Evolutionary conservation across 768 basidiomycete genomes (phyloP).

Genomic region (Termitomyces sp.): DNA sequence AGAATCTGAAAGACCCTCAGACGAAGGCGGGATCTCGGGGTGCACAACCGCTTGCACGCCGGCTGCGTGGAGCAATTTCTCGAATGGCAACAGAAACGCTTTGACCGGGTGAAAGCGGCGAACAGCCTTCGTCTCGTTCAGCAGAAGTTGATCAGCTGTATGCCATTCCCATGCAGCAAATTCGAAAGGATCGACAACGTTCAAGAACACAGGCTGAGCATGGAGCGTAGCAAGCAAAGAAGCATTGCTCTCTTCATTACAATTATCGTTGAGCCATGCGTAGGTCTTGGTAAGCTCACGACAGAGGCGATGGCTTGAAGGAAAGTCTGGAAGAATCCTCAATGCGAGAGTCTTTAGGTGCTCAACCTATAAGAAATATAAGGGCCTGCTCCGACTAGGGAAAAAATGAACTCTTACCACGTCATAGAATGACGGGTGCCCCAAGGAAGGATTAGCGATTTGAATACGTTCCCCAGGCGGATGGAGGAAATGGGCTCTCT

Average conservation of each 20-base stretch:
- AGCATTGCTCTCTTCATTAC: conserved; percentile 10
- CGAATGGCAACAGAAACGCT: conserved; percentile 27
- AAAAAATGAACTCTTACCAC: conserved; percentile 31
- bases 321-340: conserved; percentile 19
- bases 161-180: conserved; percentile 33
- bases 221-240: conserved; percentile 14
- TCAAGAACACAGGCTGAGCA: conserved; percentile 34
- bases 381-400: not conserved
- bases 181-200: conserved; percentile 32
- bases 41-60: conserved; percentile 24
- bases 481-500: conserved; percentile 29
- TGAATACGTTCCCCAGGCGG: conserved; percentile 26
- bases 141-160: conserved; percentile 30
- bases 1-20: conserved; percentile 4
- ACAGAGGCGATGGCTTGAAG: conserved; percentile 23
- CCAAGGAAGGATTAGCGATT: conserved; percentile 30
- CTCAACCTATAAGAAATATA: conserved; percentile 24
- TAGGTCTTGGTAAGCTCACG: conserved; percentile 38
- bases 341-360: conserved; percentile 32
- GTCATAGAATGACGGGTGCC: conserved; percentile 32
- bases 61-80: conserved; percentile 24
- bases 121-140: conserved; percentile 26
- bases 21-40: conserved; percentile 13
- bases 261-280: conserved; percentile 31
- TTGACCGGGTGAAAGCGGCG: conserved; percentile 24